phyloP scores from a whole-genome alignment of 192 early-diverging fungal genomes.

The Coemansia sp. region DNA sequence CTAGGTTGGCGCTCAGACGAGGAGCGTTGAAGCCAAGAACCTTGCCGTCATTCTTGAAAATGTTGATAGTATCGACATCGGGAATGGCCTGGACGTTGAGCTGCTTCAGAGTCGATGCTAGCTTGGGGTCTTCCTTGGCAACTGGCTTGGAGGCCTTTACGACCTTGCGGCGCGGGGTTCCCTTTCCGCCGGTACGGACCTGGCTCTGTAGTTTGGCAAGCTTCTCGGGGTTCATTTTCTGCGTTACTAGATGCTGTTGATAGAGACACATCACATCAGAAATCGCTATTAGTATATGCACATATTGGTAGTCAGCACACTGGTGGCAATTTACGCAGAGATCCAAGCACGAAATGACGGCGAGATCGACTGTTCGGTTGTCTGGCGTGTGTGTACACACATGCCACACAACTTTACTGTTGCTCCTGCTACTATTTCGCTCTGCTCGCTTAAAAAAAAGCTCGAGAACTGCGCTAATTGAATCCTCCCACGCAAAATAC shows the following conservation, averaged over 20 bases:
- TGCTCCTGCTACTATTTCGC: neutral
- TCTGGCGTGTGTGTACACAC: neutral
- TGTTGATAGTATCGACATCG: constrained; percentile 97
- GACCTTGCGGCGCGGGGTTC: constrained; percentile 97
- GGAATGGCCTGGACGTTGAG: constrained; percentile 84
- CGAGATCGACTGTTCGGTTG: neutral
- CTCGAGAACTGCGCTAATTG: neutral
- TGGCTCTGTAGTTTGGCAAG: constrained; percentile 91
- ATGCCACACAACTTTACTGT: neutral
- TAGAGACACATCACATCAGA: neutral
- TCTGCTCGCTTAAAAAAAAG: neutral
- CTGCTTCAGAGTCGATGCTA: constrained; percentile 88
- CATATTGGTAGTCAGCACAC: neutral
- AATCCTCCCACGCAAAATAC: neutral
- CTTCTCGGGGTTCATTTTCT: constrained; percentile 82
- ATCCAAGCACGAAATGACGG: neutral
- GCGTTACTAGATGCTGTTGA: constrained; percentile 3
- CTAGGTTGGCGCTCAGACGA: constrained; percentile 78
- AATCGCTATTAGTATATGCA: neutral
- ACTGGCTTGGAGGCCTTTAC: constrained; percentile 57
- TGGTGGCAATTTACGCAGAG: neutral
- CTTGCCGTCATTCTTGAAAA: constrained; percentile 94
- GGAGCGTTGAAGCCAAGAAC: constrained; percentile 91
- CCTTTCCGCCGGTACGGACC: constrained; percentile 88
- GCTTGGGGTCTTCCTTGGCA: constrained; percentile 93